Evolutionary conservation across 2,329 filamentous ascomycete genomes (phyloP).

Genomic region (Exophiala spinifera): DNA sequence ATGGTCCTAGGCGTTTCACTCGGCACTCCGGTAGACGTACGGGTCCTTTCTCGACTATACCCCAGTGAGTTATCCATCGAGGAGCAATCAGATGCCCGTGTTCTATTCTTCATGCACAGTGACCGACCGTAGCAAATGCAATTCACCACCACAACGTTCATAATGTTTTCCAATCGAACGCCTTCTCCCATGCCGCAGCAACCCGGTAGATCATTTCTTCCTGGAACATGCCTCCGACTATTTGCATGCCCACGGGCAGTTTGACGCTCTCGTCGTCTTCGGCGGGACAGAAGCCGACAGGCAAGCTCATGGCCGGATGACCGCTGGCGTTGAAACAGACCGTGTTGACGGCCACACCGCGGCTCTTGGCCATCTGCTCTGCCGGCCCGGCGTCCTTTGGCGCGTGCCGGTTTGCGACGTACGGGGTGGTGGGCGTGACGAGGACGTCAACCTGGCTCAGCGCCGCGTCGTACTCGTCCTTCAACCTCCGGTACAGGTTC

Average conservation of each 20-base stretch:
- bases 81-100: too few relatives aligned
- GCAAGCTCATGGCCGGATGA: constrained; percentile 55
- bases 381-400: constrained; percentile 11
- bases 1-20: too few relatives aligned
- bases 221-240: constrained; percentile 38
- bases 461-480: constrained; percentile 40
- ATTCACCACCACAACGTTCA: neutral
- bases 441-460: constrained; percentile 42
- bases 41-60: too few relatives aligned
- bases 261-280: constrained; percentile 33
- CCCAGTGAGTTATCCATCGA: too few relatives aligned
- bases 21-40: too few relatives aligned
- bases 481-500: constrained; percentile 40
- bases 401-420: constrained; percentile 17
- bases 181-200: constrained; percentile 34
- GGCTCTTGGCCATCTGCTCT: constrained; percentile 19
- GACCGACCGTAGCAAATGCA: too few relatives aligned
- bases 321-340: constrained; percentile 57
- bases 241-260: constrained; percentile 41
- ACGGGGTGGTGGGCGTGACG: constrained; percentile 39
- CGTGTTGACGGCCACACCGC: constrained; percentile 56
- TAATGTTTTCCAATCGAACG: constrained; percentile 43
- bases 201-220: constrained; percentile 32
- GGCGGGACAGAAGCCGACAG: constrained; percentile 41
- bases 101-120: too few relatives aligned